Base-by-base conservation (phyloP, 169 alveolate genomes). In the Cryptosporidium parvum region DNA sequence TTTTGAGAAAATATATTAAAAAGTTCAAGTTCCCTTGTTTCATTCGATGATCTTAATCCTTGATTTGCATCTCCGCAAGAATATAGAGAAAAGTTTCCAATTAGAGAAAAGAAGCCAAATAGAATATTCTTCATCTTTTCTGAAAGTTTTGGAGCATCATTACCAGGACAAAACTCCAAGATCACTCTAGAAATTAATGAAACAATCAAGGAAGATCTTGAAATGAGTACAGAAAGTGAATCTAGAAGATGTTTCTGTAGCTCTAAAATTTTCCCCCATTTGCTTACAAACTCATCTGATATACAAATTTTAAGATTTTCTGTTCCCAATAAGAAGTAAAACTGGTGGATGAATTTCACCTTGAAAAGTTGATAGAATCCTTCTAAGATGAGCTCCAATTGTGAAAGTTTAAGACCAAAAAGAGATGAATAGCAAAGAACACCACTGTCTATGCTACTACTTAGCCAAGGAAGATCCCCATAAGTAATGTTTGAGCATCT, bases 381-480 rank as follows among this genome's bases (percentile, higher is more conserved):
- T 8, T 59, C 51, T 10, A 80, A 29, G 33, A 80, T 37, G 23
- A 42, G 42, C 35, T 80, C 89, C 26, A 59, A 31, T 1, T 80
- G 75, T 26, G 56, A 23, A 14, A 80, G 53, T 31, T 59, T 42
- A 18, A 80, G 53, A 9, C 89, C 89, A 42, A 59, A 80, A 31
- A 80, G 59, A 44, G 61, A 62, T 9, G 89, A 45, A 65, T 80
- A 80, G 35, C 89, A 80, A 7, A 80, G 70, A n/a, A 80, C 89
- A 1, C 89, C 75, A 65, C 89, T 80, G 35, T 80, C 89, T 9
- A 80, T 39, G 70, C 89, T 80, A 35, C 89, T 80, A 44, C 80
- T 80, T 42, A 80, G 31, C 89, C 89, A 80, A n/a, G 89, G 89
- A 18, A 80, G 70, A 62, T 80, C 89, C 21, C 89, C 89, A 44